phyloP scores from a whole-genome alignment of 2,329 filamentous ascomycete genomes.

The Plenodomus biglobosus region DNA sequence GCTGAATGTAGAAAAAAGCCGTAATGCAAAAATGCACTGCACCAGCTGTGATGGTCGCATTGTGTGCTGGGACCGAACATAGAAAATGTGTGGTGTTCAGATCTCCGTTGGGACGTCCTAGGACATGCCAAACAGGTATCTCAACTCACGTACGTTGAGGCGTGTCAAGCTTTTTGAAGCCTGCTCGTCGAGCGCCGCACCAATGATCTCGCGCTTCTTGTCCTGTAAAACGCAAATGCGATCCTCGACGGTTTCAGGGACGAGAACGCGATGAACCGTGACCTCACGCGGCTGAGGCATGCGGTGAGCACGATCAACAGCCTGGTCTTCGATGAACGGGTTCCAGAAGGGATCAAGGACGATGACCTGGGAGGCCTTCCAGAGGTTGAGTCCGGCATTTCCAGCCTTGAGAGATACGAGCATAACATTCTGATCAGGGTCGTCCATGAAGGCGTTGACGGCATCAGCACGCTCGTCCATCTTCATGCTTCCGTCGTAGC shows the following conservation, averaged over 20 bases:
- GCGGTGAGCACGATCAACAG: slow-evolving; percentile 84
- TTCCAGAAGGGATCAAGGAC: slow-evolving; percentile 96
- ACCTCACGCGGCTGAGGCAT: slow-evolving; percentile 78
- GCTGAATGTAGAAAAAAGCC: not conserved
- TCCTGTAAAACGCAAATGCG: slow-evolving; percentile 79
- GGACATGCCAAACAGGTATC: slow-evolving; percentile 64
- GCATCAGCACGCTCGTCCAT: slow-evolving; percentile 66
- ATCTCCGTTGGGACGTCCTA: not conserved
- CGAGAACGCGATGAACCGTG: slow-evolving; percentile 76
- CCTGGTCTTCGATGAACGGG: slow-evolving; percentile 88
- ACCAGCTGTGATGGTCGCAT: too few species aligned
- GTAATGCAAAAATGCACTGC: not conserved
- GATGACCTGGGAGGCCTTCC: slow-evolving; percentile 79
- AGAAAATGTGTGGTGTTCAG: not conserved
- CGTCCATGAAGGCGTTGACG: slow-evolving; percentile 67
- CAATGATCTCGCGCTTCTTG: slow-evolving; percentile 74
- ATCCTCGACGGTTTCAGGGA: slow-evolving; percentile 80
- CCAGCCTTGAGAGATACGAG: slow-evolving; percentile 78
- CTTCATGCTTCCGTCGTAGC: slow-evolving; percentile 78
- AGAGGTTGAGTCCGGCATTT: slow-evolving; percentile 84
- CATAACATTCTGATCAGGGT: slow-evolving; percentile 65
- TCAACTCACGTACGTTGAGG: slow-evolving; percentile 66
- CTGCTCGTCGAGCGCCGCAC: slow-evolving; percentile 76
- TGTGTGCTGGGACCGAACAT: not conserved
- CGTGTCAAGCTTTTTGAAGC: slow-evolving; percentile 67